Percentiles rank a stretch among this genome's conserved stretches.
Conservation (phyloP, 192 early-diverging fungal species). For the Chytriomyces sp. region DNA sequence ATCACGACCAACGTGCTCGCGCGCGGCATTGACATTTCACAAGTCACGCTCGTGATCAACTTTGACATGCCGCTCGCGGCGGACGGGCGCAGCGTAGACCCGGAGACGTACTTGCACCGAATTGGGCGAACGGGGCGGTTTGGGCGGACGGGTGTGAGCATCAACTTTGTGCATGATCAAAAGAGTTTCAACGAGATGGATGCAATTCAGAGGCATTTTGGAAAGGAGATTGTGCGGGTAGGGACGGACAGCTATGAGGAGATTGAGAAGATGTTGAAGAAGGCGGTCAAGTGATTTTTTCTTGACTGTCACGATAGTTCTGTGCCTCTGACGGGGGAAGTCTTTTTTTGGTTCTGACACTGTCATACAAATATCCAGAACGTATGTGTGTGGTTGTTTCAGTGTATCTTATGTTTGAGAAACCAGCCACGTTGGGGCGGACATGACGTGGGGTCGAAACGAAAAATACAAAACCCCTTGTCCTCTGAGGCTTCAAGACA, state of each 20-base stretch:
- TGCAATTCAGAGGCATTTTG: constrained; percentile 80
- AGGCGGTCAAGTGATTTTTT: constrained; percentile 58
- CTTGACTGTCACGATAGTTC: no score
- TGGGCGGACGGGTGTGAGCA: constrained; percentile 88
- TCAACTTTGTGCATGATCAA: constrained; percentile 92
- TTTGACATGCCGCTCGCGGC: constrained; percentile 87
- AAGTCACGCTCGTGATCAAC: constrained; percentile 95
- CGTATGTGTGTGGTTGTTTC: no score
- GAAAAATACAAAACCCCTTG: no score
- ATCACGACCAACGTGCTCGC: constrained; percentile 97
- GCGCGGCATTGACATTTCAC: constrained; percentile 95
- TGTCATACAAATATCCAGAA: no score
- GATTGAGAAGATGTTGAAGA: constrained; percentile 86
- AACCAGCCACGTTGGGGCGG: no score
- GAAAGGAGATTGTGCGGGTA: constrained; percentile 74
- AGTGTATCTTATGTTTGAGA: no score
- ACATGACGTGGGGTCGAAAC: no score
- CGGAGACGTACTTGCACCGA: constrained; percentile 95
- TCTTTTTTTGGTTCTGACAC: no score
- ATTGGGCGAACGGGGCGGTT: constrained; percentile 98
- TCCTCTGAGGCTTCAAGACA: no score
- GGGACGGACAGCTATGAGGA: constrained; percentile 81
- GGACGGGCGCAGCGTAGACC: constrained; percentile 66
- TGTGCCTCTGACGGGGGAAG: no score
- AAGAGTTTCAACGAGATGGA: constrained; percentile 76